phyloP scores from a whole-genome alignment of 1,139 yeast species.

The Sugiyamaella xylanicola region DNA sequence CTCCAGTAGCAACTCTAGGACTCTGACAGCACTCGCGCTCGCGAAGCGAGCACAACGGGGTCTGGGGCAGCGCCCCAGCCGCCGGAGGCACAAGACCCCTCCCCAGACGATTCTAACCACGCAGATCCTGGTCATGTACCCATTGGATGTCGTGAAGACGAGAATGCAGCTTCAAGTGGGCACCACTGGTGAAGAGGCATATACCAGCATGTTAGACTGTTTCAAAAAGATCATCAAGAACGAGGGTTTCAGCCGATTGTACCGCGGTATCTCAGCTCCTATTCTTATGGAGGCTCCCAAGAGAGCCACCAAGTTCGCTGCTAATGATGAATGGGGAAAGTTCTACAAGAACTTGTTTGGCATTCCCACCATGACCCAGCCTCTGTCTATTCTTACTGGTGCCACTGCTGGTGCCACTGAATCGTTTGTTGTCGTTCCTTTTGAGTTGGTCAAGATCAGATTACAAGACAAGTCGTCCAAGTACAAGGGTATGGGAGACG shows the following conservation, averaged over 20 bases:
- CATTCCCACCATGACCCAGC: slow-evolving; percentile 69
- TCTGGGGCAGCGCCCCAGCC: neutral
- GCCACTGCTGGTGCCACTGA: slow-evolving; percentile 99
- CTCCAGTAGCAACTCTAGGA: no score
- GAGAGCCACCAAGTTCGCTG: slow-evolving; percentile 94
- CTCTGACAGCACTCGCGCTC: no score
- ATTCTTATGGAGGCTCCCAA: slow-evolving; percentile 99
- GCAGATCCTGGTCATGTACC: slow-evolving; percentile 90
- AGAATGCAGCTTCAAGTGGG: slow-evolving; percentile 89
- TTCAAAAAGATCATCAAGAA: slow-evolving; percentile 75
- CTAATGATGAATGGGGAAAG: slow-evolving; percentile 96
- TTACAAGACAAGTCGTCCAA: slow-evolving; percentile 85
- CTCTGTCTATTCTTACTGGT: slow-evolving; percentile 87
- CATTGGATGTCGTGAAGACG: slow-evolving; percentile 96
- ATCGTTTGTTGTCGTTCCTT: slow-evolving; percentile 94
- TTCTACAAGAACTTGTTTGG: slow-evolving; percentile 76
- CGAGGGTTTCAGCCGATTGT: slow-evolving; percentile 79
- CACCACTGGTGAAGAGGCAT: slow-evolving; percentile 53
- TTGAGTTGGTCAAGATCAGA: slow-evolving; percentile 82
- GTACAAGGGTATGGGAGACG: slow-evolving; percentile 86
- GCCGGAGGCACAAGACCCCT: no score
- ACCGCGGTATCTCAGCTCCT: slow-evolving; percentile 94
- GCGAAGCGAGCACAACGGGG: no score
- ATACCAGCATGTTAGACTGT: slow-evolving; percentile 83
- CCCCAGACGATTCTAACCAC: neutral